A percentile compares a stretch with the other conserved stretches of the same genome.
Evolutionary conservation across 345 rosid genomes (phyloP).

Genomic region (Populus ilicifolia): DNA sequence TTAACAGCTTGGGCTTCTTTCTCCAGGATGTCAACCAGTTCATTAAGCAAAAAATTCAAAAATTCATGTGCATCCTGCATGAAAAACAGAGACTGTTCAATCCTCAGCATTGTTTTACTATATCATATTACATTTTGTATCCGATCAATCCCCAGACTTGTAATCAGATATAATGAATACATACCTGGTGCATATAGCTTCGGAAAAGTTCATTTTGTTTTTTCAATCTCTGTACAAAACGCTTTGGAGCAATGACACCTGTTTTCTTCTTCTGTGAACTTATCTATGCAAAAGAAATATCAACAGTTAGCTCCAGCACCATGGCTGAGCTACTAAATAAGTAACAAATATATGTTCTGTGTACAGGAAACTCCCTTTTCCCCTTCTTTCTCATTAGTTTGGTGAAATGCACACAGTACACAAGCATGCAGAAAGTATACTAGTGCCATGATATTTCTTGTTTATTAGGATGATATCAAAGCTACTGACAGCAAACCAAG

Average conservation of each 20-base stretch:
- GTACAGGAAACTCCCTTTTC: not conserved
- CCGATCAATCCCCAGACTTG: not conserved
- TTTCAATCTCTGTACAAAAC: conserved; percentile 95
- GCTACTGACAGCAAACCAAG: not conserved
- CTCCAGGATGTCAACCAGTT: conserved; percentile 96
- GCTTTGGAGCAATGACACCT: conserved; percentile 96
- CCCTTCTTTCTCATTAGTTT: not conserved
- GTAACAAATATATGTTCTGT: not conserved
- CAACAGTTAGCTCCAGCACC: conserved; percentile 11
- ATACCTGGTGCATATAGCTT: conserved; percentile 99
- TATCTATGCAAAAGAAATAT: conserved; percentile 51
- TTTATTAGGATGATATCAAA: not conserved
- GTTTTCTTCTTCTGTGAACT: conserved; percentile 99
- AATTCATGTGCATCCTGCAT: conserved; percentile 98
- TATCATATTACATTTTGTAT: not conserved
- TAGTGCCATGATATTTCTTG: too few species aligned
- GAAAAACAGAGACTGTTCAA: not conserved
- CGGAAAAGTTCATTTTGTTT: conserved; percentile 99
- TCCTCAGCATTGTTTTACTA: not conserved
- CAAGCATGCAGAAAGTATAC: not conserved
- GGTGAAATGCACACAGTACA: not conserved
- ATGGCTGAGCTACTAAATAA: conserved; percentile 8
- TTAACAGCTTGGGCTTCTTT: conserved; percentile 86
- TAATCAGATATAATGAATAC: not conserved
- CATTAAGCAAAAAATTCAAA: conserved; percentile 92